Evolutionary conservation across 2,329 filamentous ascomycete genomes (phyloP), one percentile per base, ranked within the genome.

Genomic region (Colletotrichum tamarilloi): DNA sequence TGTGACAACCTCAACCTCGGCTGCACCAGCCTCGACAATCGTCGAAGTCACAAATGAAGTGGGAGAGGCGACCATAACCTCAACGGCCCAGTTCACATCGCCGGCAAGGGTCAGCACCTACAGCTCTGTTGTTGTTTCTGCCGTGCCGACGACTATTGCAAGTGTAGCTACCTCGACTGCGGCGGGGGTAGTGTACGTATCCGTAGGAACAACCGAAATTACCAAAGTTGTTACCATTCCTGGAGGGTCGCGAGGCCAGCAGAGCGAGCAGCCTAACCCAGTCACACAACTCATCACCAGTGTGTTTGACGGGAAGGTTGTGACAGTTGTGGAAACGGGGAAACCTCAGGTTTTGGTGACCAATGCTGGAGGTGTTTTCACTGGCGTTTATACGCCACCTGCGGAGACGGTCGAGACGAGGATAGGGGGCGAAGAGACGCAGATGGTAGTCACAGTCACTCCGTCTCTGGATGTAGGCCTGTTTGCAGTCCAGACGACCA

Each of bases 251-350:
- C 67, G 42, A 19, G 49, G 30, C n/a, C 30, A 67, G 56, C 19
- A 63, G 58, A 32, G 11, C 59, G 14, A 28, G 60, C 24, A 70
- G 59, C 24, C 62, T 19, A 53, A 68, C 6, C 77, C 78, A 0
- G 74, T 77, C 7, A 76, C 77, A n/a, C 57, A 77, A 1, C 73
- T 79, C 5, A 59, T 77, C 2, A 77, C 77, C 4, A 77, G 76
- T 1, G 76, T 80, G 0, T 42, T 76, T 0, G 75, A 74, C 5
- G 78, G 76, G 4, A 68, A 68, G 1, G 75, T 76, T 1, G 68
- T 77, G 6, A 75, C 74, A 1, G 52, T 73, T 1, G 63, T 77
- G 1, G 62, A 76, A 28, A 68, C 67, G n/a, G 49, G 42, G 5
- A 38, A 49, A 5, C 71, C 75, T 8, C 62, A 75, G 56, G 71